Evolutionary conservation across 768 basidiomycete species (phyloP), one percentile per base, ranked within the genome.

Genomic region (Royoungia palumana): DNA sequence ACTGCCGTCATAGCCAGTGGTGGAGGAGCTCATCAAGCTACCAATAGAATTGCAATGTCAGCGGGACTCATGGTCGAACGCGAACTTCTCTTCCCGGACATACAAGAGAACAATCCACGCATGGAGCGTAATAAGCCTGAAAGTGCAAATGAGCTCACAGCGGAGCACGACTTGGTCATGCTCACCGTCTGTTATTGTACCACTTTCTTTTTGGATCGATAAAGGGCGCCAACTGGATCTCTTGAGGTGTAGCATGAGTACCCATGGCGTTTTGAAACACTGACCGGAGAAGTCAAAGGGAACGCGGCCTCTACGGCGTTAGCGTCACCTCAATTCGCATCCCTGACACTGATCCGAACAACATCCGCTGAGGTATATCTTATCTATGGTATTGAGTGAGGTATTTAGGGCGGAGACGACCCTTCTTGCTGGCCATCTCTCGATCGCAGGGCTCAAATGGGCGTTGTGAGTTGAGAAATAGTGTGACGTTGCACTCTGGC

Each of bases 1-100:
- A 64, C 79, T 81, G 48, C 83, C 84, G 61, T 87, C 86, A 59
- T 82, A 88, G 48, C 85, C 86, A 62, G 82, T 86, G 30, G 81
- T 85, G 11, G 83, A 83, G 16, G 85, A 85, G 12, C 85, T 86
- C 62, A 87, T 84, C 54, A 87, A 77, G 39, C 82, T 83, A 46
- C 20, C 43, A 20, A 44, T 9, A 5, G 36, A 12, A 32, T 14
- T 2, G 6, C 32, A 32, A 6, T 2, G 49, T 41, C 35, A 52
- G 34, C 12, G 43, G 34, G 6, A 20, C 27, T 19, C 17, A 46
- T 20, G 11, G 25, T 32, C 11, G 4, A 0, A 16, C 22, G 45
- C 5, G 6, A 0, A 8, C 13, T 16, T 7, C n/a, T 19, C 5
- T 28, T 16, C 16, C 32, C 9, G 22, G n/a, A 70, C 79, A 47